Evolutionary conservation across 2,329 filamentous ascomycete genomes (phyloP).

Genomic region (Epichloe festucae): DNA sequence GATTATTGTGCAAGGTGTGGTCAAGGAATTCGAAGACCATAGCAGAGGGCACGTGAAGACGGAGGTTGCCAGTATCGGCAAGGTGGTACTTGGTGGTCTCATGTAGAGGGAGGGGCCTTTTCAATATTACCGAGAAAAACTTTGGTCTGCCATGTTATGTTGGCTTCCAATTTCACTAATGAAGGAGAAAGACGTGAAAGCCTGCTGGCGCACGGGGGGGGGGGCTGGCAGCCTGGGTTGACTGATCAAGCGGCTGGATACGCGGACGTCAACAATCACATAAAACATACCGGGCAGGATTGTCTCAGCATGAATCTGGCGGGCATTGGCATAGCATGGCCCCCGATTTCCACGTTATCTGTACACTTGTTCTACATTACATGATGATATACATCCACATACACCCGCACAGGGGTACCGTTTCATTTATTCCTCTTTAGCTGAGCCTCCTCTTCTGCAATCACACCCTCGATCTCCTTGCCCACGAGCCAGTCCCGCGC

Average conservation of each 20-base stretch:
- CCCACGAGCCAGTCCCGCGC: conserved; percentile 64
- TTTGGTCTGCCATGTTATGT: too few species aligned
- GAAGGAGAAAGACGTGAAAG: too few species aligned
- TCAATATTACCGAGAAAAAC: too few species aligned
- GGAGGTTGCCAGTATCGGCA: conserved; percentile 76
- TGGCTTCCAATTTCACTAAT: too few species aligned
- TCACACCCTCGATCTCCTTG: conserved; percentile 58
- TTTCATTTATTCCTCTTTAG: conserved; percentile 1
- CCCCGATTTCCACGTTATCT: not conserved
- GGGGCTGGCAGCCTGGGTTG: not conserved
- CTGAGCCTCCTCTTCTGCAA: conserved; percentile 45
- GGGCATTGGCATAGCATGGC: not conserved
- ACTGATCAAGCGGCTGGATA: not conserved
- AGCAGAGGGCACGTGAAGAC: conserved; percentile 63
- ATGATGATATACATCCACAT: not conserved
- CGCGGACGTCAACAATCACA: not conserved
- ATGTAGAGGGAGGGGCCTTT: conserved; percentile 37
- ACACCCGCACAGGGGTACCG: not conserved
- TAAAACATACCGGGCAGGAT: not conserved
- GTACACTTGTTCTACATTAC: not conserved
- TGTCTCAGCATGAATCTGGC: not conserved
- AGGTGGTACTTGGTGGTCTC: conserved; percentile 77
- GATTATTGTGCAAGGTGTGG: conserved; percentile 72
- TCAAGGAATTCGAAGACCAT: conserved; percentile 87
- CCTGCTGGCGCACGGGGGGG: too few species aligned